Evolutionary conservation across 495 filamentous ascomycete species (phyloP).

Genomic region (Evernia prunastri): DNA sequence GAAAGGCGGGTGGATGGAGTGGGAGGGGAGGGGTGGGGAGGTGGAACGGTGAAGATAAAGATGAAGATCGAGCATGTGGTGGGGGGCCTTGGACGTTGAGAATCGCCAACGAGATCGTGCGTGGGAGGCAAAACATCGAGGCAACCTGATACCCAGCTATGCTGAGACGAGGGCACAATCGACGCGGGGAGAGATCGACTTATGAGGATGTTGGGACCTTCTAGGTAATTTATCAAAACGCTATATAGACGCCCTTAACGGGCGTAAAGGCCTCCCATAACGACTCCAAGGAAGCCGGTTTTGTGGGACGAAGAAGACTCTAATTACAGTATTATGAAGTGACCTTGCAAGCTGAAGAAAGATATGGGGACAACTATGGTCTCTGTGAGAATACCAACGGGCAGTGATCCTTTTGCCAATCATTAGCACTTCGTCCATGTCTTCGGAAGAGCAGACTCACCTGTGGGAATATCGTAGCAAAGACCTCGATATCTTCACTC

Average conservation of each 20-base stretch:
- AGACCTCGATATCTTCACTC: slow-evolving; percentile 95
- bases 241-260: not conserved
- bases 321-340: not conserved
- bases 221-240: not conserved
- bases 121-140: not conserved
- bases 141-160: not conserved
- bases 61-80: too few relatives aligned
- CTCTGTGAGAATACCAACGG: slow-evolving; percentile 55
- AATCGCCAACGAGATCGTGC: not conserved
- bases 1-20: slow-evolving; percentile 85
- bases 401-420: slow-evolving; percentile 51
- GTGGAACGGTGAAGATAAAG: slow-evolving; percentile 40
- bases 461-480: slow-evolving; percentile 96
- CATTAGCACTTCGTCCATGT: slow-evolving; percentile 15
- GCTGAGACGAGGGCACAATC: not conserved
- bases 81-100: not conserved
- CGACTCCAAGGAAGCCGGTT: not conserved
- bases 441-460: slow-evolving; percentile 47
- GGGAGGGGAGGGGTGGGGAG: slow-evolving; percentile 61
- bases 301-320: not conserved
- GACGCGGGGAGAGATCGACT: not conserved
- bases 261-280: not conserved
- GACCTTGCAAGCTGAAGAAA: not conserved
- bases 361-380: slow-evolving; percentile 3
- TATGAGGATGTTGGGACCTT: not conserved